Conservation (phyloP, 371 early-diverging fungal species). For the Rhizopus sp. region DNA sequence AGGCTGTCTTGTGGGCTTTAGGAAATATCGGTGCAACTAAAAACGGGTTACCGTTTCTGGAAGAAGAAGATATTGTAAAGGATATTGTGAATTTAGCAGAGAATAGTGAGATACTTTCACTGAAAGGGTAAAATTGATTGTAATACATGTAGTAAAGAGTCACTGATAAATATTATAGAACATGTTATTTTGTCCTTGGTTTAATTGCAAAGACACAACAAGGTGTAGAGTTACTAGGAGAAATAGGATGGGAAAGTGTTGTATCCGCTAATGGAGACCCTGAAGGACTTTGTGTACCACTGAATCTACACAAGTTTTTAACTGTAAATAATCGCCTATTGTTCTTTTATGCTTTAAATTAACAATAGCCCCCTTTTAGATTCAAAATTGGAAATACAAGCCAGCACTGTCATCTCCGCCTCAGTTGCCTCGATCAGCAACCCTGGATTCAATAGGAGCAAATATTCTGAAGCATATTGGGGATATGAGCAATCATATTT, state of each 20-base stretch:
- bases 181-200: conserved; percentile 78
- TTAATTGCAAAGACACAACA: conserved; percentile 69
- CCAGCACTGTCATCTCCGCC: conserved; percentile 52
- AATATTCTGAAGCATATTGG: conserved; percentile 78
- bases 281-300: conserved; percentile 71
- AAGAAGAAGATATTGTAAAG: conserved; percentile 69
- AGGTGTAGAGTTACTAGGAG: conserved; percentile 73
- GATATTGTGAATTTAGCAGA: conserved; percentile 75
- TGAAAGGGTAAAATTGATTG: conserved; percentile 68
- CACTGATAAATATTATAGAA: conserved; percentile 20
- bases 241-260: conserved; percentile 80
- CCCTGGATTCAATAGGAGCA: conserved; percentile 53
- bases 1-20: conserved; percentile 81
- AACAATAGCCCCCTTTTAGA: conserved; percentile 31
- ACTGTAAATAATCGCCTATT: conserved; percentile 44
- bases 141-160: neutral
- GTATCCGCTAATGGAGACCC: conserved; percentile 52
- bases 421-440: conserved; percentile 40
- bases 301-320: conserved; percentile 59
- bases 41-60: conserved; percentile 70
- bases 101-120: conserved; percentile 65
- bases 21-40: conserved; percentile 79
- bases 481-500: conserved; percentile 84
- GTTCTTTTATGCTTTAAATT: neutral
- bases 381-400: conserved; percentile 64